A percentile compares a stretch with the other conserved stretches of the same genome.
phyloP scores from a whole-genome alignment of 2,329 filamentous ascomycete genomes.

The Paecilomyces sp. region DNA sequence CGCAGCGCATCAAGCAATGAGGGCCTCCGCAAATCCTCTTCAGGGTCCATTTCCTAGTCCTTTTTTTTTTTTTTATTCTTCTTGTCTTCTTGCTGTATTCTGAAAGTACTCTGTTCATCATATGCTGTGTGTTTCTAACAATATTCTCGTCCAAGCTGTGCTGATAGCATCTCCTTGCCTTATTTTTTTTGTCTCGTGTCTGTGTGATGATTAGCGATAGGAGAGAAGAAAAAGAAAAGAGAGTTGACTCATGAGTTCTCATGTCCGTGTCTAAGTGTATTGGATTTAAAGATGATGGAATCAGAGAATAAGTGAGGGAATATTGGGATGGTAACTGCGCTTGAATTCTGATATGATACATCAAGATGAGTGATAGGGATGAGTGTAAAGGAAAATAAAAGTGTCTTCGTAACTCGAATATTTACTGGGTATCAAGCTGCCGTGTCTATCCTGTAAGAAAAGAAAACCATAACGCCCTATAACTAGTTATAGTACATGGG shows the following conservation, averaged over 20 bases:
- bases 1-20: not conserved
- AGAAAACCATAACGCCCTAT: not conserved
- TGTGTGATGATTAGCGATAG: conserved; percentile 8
- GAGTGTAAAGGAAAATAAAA: not conserved
- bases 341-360: not conserved
- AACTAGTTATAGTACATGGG: not conserved
- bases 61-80: not conserved
- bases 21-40: not conserved
- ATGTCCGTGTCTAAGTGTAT: not conserved
- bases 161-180: not conserved
- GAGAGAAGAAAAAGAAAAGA: conserved; percentile 1
- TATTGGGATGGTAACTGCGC: not conserved
- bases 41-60: not conserved
- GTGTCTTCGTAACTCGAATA: not conserved
- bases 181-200: conserved; percentile 5
- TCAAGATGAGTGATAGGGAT: not conserved
- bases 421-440: not conserved
- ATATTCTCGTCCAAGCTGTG: not conserved
- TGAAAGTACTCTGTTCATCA: not conserved
- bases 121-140: not conserved
- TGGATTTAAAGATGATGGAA: not conserved
- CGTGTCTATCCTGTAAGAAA: not conserved
- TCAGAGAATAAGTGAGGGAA: no score
- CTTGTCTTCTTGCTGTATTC: no score
- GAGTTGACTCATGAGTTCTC: not conserved